phyloP scores from a whole-genome alignment of 306 rosid species.

The Acacia confusa region DNA sequence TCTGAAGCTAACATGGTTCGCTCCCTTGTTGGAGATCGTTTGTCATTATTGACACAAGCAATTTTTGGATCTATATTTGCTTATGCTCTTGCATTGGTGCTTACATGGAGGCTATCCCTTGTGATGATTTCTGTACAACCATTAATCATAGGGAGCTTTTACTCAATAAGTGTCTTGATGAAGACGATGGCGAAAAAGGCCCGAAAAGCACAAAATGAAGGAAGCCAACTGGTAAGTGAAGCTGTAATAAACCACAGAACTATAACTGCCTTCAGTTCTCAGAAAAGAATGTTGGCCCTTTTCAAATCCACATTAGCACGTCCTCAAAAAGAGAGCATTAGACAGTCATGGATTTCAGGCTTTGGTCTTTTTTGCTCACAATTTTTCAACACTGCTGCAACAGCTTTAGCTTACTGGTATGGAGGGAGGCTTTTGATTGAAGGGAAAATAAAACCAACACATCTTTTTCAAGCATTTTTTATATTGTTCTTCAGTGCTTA shows the following conservation, averaged over 20 bases:
- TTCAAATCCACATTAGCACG: slow-evolving; percentile 61
- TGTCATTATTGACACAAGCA: slow-evolving; percentile 77
- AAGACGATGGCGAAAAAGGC: slow-evolving; percentile 70
- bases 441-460: slow-evolving; percentile 46
- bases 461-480: slow-evolving; percentile 82
- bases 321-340: slow-evolving; percentile 71
- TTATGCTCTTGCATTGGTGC: slow-evolving; percentile 62
- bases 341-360: slow-evolving; percentile 85
- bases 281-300: slow-evolving; percentile 69
- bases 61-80: slow-evolving; percentile 71
- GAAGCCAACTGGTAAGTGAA: slow-evolving; percentile 90
- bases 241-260: slow-evolving; percentile 86
- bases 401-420: slow-evolving; percentile 88
- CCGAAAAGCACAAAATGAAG: slow-evolving; percentile 74
- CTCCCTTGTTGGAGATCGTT: slow-evolving; percentile 82
- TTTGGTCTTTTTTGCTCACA: slow-evolving; percentile 84
- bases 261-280: slow-evolving; percentile 82
- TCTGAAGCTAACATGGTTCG: slow-evolving; percentile 82
- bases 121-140: slow-evolving; percentile 95
- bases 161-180: slow-evolving; percentile 81
- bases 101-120: slow-evolving; percentile 82
- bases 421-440: slow-evolving; percentile 72
- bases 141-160: slow-evolving; percentile 84
- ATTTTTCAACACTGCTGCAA: slow-evolving; percentile 73
- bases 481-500: slow-evolving; percentile 77